Evolutionary conservation across 768 basidiomycete genomes (phyloP), one percentile per base, ranked within the genome.

Genomic region (Hygrophorus pudorinus): DNA sequence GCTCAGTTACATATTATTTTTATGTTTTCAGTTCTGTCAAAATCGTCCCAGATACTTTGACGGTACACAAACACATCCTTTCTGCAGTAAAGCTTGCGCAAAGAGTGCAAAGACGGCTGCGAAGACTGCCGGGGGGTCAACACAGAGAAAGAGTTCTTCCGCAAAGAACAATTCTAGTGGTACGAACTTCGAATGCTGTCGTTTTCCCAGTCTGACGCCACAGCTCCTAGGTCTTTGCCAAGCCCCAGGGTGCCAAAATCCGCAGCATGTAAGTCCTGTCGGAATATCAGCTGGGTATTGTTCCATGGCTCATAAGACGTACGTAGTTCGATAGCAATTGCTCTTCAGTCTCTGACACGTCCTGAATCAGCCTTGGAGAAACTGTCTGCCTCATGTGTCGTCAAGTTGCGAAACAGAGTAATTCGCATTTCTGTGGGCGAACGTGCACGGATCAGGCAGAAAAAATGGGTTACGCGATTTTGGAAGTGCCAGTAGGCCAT

Each of bases 71-170:
- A 72, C 68, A 1, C 79, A 81, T 58, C 70, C 76, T 11, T 83
- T 70, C 56, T 82, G 80, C 52, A 63, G 78, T 53, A 81, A 76
- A 53, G 69, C 75, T 8, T 82, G 80, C 51, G 78, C 78, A 3
- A 68, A 68, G 52, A 71, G 65, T 41, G 67, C 72, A 4, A 60
- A 47, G 38, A 35, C 27, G 46, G 46, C 36, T 21, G 33, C 41
- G 41, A 24, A 24, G 24, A 24, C 24, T 7, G 45, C 34, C 24
- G 44, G 44, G 1, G 44, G 44, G 1, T 24, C 44, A 9, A 4
- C 34, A 28, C 34, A 36, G 44, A 24, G 35, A n/a, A 29, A 28
- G 24, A 32, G 37, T 28, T 38, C 44, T 20, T 29, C 45, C 11
- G 20, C 20, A 20, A 13, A 30, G 5, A 38, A 28, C 27, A 29